These are phyloP conservation scores for Fraxinus sp. DNA, from an alignment of 305 asterid genomes.

Conservation along the genomic window DNA sequence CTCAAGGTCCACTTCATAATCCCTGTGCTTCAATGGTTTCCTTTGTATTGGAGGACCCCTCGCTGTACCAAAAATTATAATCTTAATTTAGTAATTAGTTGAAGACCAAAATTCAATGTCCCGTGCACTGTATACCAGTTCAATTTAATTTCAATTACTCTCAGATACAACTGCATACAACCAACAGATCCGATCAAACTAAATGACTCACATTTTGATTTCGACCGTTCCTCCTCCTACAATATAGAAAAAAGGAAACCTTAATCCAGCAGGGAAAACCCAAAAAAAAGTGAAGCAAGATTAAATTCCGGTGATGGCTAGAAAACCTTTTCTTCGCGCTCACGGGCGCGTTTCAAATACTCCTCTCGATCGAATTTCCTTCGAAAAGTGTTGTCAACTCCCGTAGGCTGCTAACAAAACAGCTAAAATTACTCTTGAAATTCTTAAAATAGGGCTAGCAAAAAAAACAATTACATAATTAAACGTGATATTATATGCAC, in stretches of 20 bases:
- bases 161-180: constrained; percentile 1
- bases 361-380: constrained; percentile 86
- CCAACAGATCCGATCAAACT: neutral
- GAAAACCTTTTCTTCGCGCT: constrained; percentile 78
- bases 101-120: constrained; percentile 8
- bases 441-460: neutral
- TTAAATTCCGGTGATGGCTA: neutral
- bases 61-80: constrained; percentile 49
- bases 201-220: constrained; percentile 59
- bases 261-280: neutral
- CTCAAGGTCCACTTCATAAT: constrained; percentile 95
- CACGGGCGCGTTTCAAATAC: constrained; percentile 83
- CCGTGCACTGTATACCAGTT: constrained; percentile 2
- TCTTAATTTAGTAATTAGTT: constrained; percentile 2
- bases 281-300: neutral
- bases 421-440: constrained; percentile 1
- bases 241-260: constrained; percentile 20
- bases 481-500: neutral
- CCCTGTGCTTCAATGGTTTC: constrained; percentile 95
- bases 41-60: constrained; percentile 89
- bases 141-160: constrained; percentile 9
- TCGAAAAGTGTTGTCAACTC: constrained; percentile 89
- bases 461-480: neutral
- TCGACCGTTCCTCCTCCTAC: constrained; percentile 63
- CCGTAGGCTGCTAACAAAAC: constrained; percentile 56